A percentile compares a stretch with the other conserved stretches of the same genome.
phyloP scores from a whole-genome alignment of 495 filamentous ascomycete species.

The Penicillium verhagenii region DNA sequence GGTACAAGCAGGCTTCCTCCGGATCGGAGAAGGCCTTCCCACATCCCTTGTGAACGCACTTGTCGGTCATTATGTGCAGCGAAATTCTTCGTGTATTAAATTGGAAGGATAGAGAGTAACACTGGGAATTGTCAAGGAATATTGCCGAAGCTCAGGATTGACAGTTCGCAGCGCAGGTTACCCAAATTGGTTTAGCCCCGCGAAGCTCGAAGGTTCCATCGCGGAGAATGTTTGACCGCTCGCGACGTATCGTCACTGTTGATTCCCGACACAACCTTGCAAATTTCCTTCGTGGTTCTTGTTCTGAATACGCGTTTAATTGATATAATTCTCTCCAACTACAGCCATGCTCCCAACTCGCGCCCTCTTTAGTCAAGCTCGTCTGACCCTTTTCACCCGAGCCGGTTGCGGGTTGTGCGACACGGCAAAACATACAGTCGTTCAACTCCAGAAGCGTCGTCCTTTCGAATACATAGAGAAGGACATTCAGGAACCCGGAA shows the following conservation, averaged over 20 bases:
- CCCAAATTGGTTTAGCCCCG: slow-evolving; percentile 37
- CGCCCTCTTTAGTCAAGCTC: slow-evolving; percentile 53
- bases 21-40: slow-evolving; percentile 82
- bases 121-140: not conserved
- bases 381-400: slow-evolving; percentile 82
- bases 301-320: not conserved
- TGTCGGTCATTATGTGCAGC: slow-evolving; percentile 65
- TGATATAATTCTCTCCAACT: not conserved
- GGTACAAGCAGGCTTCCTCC: slow-evolving; percentile 85
- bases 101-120: not conserved
- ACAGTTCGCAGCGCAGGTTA: slow-evolving; percentile 10
- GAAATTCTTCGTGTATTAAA: not conserved
- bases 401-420: slow-evolving; percentile 76
- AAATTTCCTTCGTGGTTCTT: not conserved
- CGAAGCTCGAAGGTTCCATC: slow-evolving; percentile 53
- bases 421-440: slow-evolving; percentile 70
- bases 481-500: slow-evolving; percentile 68
- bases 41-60: slow-evolving; percentile 96
- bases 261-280: not conserved
- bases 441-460: slow-evolving; percentile 62
- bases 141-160: slow-evolving; percentile 1
- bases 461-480: slow-evolving; percentile 77
- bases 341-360: slow-evolving; percentile 35
- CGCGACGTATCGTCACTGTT: too few relatives aligned
- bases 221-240: slow-evolving; percentile 18